phyloP scores from a whole-genome alignment of 257 asterid genomes.

The Verbascum thapsus region DNA sequence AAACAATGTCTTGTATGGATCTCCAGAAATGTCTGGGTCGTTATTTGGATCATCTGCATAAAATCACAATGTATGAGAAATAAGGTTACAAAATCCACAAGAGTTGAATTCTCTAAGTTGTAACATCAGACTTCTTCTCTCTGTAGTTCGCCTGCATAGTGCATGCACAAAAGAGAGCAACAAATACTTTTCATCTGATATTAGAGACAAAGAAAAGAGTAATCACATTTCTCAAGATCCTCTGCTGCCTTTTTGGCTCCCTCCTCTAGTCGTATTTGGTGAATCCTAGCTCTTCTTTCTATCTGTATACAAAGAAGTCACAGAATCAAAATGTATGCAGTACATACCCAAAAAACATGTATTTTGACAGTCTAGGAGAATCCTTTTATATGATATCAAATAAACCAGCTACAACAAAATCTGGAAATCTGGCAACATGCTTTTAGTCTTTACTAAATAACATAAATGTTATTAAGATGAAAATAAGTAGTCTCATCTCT shows the following conservation, averaged over 20 bases:
- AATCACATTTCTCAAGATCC: conserved; percentile 82
- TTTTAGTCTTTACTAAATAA: not conserved
- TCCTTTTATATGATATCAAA: not conserved
- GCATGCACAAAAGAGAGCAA: conserved; percentile 18
- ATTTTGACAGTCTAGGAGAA: not conserved
- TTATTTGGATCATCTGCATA: conserved; percentile 83
- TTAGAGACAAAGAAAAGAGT: conserved; percentile 1
- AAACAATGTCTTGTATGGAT: conserved; percentile 93
- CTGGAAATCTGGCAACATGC: not conserved
- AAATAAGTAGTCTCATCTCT: not conserved
- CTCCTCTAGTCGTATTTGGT: conserved; percentile 77
- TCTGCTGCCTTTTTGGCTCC: conserved; percentile 94
- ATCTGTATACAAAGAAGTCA: conserved; percentile 45
- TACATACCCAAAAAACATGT: conserved; percentile 1
- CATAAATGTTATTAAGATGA: not conserved
- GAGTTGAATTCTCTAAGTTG: not conserved
- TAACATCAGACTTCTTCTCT: not conserved
- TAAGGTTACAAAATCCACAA: conserved; percentile 23
- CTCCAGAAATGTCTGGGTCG: conserved; percentile 84
- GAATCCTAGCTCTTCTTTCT: conserved; percentile 88
- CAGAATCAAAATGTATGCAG: conserved; percentile 9
- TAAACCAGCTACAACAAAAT: conserved; percentile 2
- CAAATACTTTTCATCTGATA: not conserved
- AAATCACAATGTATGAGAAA: conserved; percentile 16
- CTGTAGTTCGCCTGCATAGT: not conserved